Evolutionary conservation across 306 rosid genomes (phyloP).

Genomic region (Acacia confusa): DNA sequence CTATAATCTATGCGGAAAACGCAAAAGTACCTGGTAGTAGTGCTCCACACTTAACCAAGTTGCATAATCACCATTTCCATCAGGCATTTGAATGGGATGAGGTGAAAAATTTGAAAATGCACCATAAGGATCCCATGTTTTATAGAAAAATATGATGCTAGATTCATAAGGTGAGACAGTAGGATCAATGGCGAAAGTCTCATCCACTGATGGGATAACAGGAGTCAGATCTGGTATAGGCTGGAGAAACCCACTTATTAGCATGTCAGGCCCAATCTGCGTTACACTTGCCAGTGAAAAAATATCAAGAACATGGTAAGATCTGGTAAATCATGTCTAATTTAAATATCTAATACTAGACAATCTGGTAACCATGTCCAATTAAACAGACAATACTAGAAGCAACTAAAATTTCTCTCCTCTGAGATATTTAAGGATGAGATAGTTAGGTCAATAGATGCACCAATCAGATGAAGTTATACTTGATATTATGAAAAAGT

Average conservation of each 20-base stretch:
- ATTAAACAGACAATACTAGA: constrained; percentile 13
- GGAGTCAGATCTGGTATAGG: constrained; percentile 78
- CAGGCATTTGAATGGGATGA: constrained; percentile 73
- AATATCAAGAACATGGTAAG: constrained; percentile 18
- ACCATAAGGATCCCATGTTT: constrained; percentile 93
- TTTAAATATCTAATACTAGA: constrained; percentile 13
- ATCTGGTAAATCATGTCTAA: constrained; percentile 3
- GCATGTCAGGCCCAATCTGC: constrained; percentile 94
- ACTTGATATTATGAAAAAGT: constrained; percentile 3
- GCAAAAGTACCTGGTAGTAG: constrained; percentile 81
- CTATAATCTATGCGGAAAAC: constrained; percentile 19
- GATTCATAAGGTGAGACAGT: constrained; percentile 73
- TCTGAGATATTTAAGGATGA: background rate
- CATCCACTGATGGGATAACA: constrained; percentile 74
- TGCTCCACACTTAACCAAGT: constrained; percentile 91
- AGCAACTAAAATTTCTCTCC: background rate
- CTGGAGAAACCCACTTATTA: constrained; percentile 85
- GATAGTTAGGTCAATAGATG: constrained; percentile 8
- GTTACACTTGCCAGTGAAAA: constrained; percentile 30
- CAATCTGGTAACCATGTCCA: background rate
- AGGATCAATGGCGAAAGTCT: constrained; percentile 80
- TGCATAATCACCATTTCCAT: constrained; percentile 57
- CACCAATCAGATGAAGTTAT: background rate
- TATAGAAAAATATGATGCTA: constrained; percentile 74
- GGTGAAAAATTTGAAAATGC: constrained; percentile 91